Conservation (phyloP, 2,329 filamentous ascomycete species). For the Exserohilum turcica region DNA sequence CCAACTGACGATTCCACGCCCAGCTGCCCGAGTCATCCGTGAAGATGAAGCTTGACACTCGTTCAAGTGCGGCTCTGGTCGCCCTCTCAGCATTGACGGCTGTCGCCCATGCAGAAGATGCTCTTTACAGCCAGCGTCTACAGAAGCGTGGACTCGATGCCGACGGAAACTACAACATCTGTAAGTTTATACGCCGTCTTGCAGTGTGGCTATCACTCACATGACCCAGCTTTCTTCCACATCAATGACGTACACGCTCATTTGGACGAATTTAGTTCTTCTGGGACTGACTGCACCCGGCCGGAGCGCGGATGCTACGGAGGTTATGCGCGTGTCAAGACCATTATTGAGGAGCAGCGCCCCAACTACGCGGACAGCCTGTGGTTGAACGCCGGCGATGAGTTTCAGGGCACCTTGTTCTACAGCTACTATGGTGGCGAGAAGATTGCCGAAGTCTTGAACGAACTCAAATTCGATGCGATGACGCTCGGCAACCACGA, state of each 20-base stretch:
- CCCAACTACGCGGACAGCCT: slow-evolving; percentile 64
- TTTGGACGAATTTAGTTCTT: slow-evolving; percentile 65
- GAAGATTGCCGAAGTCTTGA: slow-evolving; percentile 70
- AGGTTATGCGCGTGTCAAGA: slow-evolving; percentile 68
- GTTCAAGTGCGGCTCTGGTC: slow-evolving; percentile 19
- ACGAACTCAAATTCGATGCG: slow-evolving; percentile 68
- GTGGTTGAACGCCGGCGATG: slow-evolving; percentile 69
- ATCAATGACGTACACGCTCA: slow-evolving; percentile 73
- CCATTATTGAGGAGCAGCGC: slow-evolving; percentile 62
- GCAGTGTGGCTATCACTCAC: background rate
- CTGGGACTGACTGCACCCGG: slow-evolving; percentile 65
- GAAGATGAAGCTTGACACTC: slow-evolving; percentile 32
- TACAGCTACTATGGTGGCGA: slow-evolving; percentile 69
- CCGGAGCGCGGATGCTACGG: slow-evolving; percentile 65
- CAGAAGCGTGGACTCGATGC: slow-evolving; percentile 40
- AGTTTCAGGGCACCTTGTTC: slow-evolving; percentile 72
- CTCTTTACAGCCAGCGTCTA: slow-evolving; percentile 37
- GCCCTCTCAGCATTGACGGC: slow-evolving; percentile 28
- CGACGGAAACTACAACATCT: slow-evolving; percentile 44
- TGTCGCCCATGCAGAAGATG: slow-evolving; percentile 32
- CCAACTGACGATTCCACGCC: background rate
- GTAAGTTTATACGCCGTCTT: slow-evolving; percentile 19
- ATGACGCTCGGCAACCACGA: slow-evolving; percentile 61
- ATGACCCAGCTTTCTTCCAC: slow-evolving; percentile 63
- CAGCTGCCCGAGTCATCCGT: background rate